Evolutionary conservation across 768 basidiomycete genomes (phyloP), one percentile per base, ranked within the genome.

Genomic region (Trametes punicea): DNA sequence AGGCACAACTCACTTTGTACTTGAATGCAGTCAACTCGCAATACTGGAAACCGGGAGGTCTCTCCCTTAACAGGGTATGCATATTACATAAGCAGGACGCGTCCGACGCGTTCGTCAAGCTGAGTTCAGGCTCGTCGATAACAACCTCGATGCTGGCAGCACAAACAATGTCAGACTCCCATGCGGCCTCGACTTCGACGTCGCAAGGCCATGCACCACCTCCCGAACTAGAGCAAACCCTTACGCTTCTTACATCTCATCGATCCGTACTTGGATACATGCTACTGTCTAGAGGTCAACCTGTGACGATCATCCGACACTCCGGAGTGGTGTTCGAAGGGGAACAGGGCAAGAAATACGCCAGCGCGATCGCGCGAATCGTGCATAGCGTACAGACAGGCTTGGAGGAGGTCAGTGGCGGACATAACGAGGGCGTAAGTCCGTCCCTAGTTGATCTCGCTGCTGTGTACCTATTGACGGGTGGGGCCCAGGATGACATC

Each of bases 231-330:
- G 92, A 93, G 69, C 81, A 85, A 60, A 93, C 87, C 0, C 78
- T 95, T 11, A 70, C 84, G 0, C 72, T 87, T 59, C 77, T 96
- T 49, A 86, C 90, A 1, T 80, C 88, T 4, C 89, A 95, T 66
- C 81, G 90, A 16, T 87, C 90, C 18, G 92, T 95, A 3, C 81
- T 92, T 6, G 93, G 93, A 1, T 94, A 94, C 68, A 80, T 96
- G 65, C 80, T 95, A 0, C 76, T 95, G 29, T 87, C 90, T 3
- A 79, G 91, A 4, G 81, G 84, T 0, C 80, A 80, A 42, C 85
- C 85, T 6, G 80, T 82, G 18, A 84, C 85, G 62, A 92, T 97
- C 61, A 87, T 97, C 63, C 80, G 90, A 29, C 86, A 90, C 64
- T 86, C 89, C 0, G 91, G 90, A 13, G 88, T 89, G 49, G 79